Conservation (phyloP, 768 basidiomycete genomes). For the Rossbeevera mucosa region DNA sequence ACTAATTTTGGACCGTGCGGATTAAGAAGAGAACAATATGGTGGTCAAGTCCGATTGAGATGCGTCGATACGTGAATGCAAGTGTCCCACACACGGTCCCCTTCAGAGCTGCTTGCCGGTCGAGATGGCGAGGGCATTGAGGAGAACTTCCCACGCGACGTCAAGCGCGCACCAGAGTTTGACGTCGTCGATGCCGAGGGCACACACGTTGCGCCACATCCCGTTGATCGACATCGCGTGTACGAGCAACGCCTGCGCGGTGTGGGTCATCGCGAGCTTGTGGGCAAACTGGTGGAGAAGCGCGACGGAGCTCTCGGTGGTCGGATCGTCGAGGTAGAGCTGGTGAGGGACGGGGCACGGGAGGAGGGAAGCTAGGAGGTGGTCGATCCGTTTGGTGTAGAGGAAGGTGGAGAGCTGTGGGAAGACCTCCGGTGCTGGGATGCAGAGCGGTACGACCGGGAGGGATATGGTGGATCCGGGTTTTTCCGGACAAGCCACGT, state of each 20-base stretch:
- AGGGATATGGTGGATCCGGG: slow-evolving; percentile 31
- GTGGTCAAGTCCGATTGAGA: slow-evolving; percentile 5
- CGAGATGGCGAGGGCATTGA: slow-evolving; percentile 36
- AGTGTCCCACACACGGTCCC: not conserved
- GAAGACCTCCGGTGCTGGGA: slow-evolving; percentile 71
- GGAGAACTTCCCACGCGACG: slow-evolving; percentile 45
- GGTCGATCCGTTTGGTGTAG: slow-evolving; percentile 58
- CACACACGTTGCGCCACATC: slow-evolving; percentile 48
- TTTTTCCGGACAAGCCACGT: slow-evolving; percentile 6
- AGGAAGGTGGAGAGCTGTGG: slow-evolving; percentile 59
- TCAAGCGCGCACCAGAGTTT: slow-evolving; percentile 46
- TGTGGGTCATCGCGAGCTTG: slow-evolving; percentile 13
- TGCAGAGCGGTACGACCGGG: slow-evolving; percentile 64
- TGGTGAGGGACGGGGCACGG: slow-evolving; percentile 36
- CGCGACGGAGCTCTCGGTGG: slow-evolving; percentile 7
- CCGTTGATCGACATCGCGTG: slow-evolving; percentile 39
- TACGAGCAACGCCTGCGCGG: slow-evolving; percentile 30
- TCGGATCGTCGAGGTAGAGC: slow-evolving; percentile 24
- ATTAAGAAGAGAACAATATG: slow-evolving; percentile 6
- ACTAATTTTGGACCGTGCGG: not conserved
- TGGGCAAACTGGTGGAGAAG: slow-evolving; percentile 16
- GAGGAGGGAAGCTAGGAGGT: slow-evolving; percentile 60
- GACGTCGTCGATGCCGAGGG: slow-evolving; percentile 47
- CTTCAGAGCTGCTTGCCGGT: slow-evolving; percentile 21
- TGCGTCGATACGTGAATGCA: not conserved